phyloP scores from a whole-genome alignment of 2,329 filamentous ascomycete species.

The Aspergillus novoparasiticus region DNA sequence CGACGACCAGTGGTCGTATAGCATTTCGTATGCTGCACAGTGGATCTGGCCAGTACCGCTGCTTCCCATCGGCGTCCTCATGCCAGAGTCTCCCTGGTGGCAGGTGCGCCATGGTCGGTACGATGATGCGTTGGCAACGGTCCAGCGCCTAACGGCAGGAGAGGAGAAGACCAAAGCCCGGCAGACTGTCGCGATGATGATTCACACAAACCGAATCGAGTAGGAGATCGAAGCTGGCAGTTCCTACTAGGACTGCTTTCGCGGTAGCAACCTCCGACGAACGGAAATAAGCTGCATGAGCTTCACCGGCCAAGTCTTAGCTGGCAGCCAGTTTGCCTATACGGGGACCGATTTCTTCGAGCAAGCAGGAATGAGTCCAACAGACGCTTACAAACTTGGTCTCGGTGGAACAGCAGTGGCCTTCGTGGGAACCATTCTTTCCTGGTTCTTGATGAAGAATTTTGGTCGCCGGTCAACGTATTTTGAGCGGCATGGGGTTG shows the following conservation, averaged over 20 bases:
- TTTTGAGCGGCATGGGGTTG: constrained; percentile 27
- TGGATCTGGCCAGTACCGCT: constrained; percentile 56
- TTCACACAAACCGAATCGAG: constrained; percentile 55
- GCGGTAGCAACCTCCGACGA: constrained; percentile 36
- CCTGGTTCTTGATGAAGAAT: constrained; percentile 49
- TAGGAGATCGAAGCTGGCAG: constrained; percentile 18
- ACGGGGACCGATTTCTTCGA: constrained; percentile 41
- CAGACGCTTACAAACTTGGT: constrained; percentile 44
- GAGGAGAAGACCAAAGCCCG: constrained; percentile 40
- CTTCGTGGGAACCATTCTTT: constrained; percentile 54
- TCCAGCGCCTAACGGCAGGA: constrained; percentile 41
- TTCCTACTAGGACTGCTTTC: constrained; percentile 34
- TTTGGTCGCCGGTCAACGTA: constrained; percentile 46
- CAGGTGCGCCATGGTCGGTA: constrained; percentile 47
- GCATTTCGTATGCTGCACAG: constrained; percentile 55
- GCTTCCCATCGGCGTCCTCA: constrained; percentile 46
- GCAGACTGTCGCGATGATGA: constrained; percentile 57
- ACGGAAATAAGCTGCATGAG: constrained; percentile 45
- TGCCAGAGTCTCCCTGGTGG: constrained; percentile 57
- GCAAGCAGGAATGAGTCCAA: constrained; percentile 43
- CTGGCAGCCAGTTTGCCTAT: constrained; percentile 32
- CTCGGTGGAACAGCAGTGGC: constrained; percentile 67
- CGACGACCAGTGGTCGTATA: constrained; percentile 52
- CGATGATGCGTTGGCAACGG: constrained; percentile 44
- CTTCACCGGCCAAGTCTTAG: constrained; percentile 37